phyloP scores from a whole-genome alignment of 179 eudicot genomes.

The Silene coronaria region DNA sequence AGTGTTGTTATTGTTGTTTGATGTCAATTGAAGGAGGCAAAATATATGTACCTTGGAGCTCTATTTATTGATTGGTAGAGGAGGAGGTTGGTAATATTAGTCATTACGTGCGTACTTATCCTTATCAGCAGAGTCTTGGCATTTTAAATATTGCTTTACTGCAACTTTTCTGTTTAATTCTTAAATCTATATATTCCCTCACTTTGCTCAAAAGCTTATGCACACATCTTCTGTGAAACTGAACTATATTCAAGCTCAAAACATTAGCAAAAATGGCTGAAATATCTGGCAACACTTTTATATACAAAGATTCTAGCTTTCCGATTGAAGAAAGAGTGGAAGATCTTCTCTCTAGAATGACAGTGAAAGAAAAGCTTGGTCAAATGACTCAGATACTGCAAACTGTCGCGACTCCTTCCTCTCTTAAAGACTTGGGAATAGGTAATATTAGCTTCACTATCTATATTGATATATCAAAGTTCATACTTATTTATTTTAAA shows the following conservation, averaged over 20 bases:
- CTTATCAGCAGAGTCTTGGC: too few relatives aligned
- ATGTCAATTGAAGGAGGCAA: too few relatives aligned
- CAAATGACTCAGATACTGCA: conserved; percentile 81
- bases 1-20: too few relatives aligned
- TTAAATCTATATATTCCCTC: background rate
- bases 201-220: background rate
- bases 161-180: background rate
- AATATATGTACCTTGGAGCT: too few relatives aligned
- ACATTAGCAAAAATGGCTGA: conserved; percentile 16
- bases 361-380: conserved; percentile 61
- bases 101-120: too few relatives aligned
- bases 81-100: too few relatives aligned
- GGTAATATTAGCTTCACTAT: conserved; percentile 28
- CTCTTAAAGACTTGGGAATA: conserved; percentile 41
- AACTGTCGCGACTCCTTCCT: conserved; percentile 44
- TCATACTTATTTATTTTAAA: background rate
- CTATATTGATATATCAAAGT: background rate
- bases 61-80: too few relatives aligned
- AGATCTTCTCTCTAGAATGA: conserved; percentile 64
- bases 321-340: conserved; percentile 57
- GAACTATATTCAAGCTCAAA: background rate
- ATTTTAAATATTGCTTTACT: too few relatives aligned
- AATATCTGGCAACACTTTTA: conserved; percentile 19
- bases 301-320: conserved; percentile 54
- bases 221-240: background rate